Base-by-base conservation (phyloP, 495 filamentous ascomycete species). In the Aspergillus olivimuriae region DNA sequence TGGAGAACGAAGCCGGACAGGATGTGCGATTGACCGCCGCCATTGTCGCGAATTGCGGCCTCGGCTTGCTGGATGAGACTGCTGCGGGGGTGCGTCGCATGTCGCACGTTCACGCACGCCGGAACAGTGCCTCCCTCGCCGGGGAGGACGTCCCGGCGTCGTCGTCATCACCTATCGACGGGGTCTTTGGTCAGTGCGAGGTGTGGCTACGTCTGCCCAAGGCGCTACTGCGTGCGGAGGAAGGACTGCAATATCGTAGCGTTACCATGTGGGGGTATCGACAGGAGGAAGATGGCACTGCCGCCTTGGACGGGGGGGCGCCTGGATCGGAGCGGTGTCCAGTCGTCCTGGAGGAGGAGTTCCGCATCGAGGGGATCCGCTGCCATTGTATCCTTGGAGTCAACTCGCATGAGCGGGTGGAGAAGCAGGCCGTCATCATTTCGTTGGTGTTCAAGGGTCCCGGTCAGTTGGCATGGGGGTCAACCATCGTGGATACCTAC, bases 331-430 rank as follows among this genome's bases (percentile, higher is more conserved):
- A 52, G 19, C 57, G 66, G 34, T 52, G 50, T 35, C 56, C 56
- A 3, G 57, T 68, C 26, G 62, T 70, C 12, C 36, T 70, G 50
- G 65, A 72, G 30, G 66, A 73, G 48, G 68, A 68, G 43, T 69
- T 70, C 39, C 57, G 57, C 0, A 65, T 73, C 41, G 62, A 70
- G 30, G 61, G 63, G 3, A 72, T 73, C 19, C 54, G 67, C 10
- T 72, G 68, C 48, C 56, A 70, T 38, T 69, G 66, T 39, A 72
- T 81, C 36, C 64, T 81, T 41, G 77, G 77, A 0, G 72, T 81
- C 4, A 79, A 81, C 35, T 65, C 72, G 11, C 78, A 78, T 46
- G 77, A 81, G 57, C 52, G 77, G 14, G 53, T 76, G 22, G 75
- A 78, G 58, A 77, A 76, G 49, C 77, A 81, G 50, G 63, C 63